phyloP scores from a whole-genome alignment of 2,329 filamentous ascomycete species.

The Paracamarosporium sp. region DNA sequence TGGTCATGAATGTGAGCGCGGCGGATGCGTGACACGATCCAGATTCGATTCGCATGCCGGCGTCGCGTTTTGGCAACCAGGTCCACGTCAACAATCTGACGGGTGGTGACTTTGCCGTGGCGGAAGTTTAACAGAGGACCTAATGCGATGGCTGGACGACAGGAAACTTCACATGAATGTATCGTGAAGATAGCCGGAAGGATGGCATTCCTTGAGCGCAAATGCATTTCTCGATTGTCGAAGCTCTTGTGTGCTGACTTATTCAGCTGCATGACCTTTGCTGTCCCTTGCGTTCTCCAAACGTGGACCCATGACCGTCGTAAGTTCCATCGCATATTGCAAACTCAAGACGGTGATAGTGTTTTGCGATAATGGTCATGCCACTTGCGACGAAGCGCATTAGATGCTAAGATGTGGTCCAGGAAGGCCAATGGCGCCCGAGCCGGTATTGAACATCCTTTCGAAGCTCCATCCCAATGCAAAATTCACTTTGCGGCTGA shows the following conservation, averaged over 20 bases:
- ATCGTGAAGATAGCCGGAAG: too few relatives aligned
- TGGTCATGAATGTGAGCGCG: background rate
- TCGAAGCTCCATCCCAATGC: background rate
- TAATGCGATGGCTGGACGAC: too few relatives aligned
- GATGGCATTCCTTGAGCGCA: too few relatives aligned
- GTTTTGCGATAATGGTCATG: background rate
- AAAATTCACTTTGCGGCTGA: background rate
- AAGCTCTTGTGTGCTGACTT: too few relatives aligned
- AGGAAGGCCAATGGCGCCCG: constrained; percentile 8
- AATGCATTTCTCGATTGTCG: too few relatives aligned
- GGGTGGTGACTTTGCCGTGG: background rate
- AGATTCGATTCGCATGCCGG: background rate
- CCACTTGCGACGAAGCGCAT: background rate
- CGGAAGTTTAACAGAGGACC: background rate
- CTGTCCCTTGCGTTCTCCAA: background rate
- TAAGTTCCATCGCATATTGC: too few relatives aligned
- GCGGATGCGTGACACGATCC: background rate
- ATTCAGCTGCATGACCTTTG: too few relatives aligned
- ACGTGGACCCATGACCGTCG: background rate
- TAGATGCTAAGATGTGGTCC: background rate
- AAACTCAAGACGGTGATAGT: too few relatives aligned
- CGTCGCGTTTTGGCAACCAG: background rate
- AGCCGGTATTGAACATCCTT: background rate
- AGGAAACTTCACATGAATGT: too few relatives aligned
- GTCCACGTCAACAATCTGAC: background rate